Evolutionary conservation across 768 basidiomycete species (phyloP).

Genomic region (Leccinellum rugosiceps): DNA sequence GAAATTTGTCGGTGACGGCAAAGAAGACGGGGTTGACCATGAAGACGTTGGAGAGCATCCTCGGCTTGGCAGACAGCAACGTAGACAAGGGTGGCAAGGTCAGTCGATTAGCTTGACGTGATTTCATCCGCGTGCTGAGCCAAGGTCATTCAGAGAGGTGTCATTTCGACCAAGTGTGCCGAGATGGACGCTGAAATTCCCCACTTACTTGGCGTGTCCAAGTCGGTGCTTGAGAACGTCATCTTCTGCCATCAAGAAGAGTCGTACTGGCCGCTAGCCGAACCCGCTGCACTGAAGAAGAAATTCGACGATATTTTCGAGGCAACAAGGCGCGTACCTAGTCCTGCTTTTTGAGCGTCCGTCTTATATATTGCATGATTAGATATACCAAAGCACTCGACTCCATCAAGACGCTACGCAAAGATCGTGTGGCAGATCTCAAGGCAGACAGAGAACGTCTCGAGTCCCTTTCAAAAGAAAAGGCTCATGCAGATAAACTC

Average conservation of each 20-base stretch:
- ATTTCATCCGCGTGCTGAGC: background rate
- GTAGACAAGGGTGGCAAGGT: constrained; percentile 77
- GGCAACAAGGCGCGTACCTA: constrained; percentile 72
- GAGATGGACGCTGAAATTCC: constrained; percentile 97
- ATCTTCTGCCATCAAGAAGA: constrained; percentile 99
- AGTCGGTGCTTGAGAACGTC: constrained; percentile 97
- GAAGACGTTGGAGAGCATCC: constrained; percentile 95
- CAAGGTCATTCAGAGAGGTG: constrained; percentile 55
- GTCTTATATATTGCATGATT: background rate
- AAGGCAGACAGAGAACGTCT: constrained; percentile 92
- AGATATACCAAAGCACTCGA: constrained; percentile 98
- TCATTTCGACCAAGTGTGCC: constrained; percentile 96
- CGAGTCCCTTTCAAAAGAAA: constrained; percentile 73
- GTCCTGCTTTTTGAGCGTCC: background rate
- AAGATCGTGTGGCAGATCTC: constrained; percentile 85
- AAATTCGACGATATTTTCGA: constrained; percentile 99
- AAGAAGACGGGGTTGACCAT: constrained; percentile 94
- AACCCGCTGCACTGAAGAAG: constrained; percentile 90
- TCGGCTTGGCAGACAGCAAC: constrained; percentile 68
- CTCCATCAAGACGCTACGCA: constrained; percentile 84
- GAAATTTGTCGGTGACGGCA: constrained; percentile 87
- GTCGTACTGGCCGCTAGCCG: constrained; percentile 95
- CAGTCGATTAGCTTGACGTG: background rate
- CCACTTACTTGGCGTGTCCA: constrained; percentile 89
- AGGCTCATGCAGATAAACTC: constrained; percentile 83